Conservation (phyloP, 176 grass and related monocot genomes). For the Eragrostis nindensis region DNA sequence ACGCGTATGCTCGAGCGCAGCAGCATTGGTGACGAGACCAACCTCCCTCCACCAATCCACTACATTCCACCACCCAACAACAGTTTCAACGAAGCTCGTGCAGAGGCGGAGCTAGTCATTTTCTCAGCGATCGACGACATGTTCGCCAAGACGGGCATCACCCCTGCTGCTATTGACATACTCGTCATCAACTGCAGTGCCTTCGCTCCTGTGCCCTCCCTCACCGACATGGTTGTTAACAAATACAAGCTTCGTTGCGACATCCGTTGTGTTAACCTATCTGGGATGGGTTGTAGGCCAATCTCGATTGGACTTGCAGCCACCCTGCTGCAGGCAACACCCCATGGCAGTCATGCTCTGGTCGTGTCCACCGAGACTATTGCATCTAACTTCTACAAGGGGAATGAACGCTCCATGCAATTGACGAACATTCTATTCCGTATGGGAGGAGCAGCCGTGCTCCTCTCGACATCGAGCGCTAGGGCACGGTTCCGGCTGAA, state of each 20-base stretch:
- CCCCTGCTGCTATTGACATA: slow-evolving; percentile 48
- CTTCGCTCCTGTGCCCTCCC: slow-evolving; percentile 55
- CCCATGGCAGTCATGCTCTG: slow-evolving; percentile 39
- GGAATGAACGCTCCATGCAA: slow-evolving; percentile 59
- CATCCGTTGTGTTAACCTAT: slow-evolving; percentile 54
- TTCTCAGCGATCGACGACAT: slow-evolving; percentile 53
- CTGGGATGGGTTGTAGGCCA: slow-evolving; percentile 65
- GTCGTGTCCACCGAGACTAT: slow-evolving; percentile 68
- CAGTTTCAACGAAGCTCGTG: slow-evolving; percentile 45
- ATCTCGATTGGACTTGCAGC: slow-evolving; percentile 50
- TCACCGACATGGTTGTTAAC: slow-evolving; percentile 68
- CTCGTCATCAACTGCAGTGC: slow-evolving; percentile 67
- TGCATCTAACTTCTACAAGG: slow-evolving; percentile 61
- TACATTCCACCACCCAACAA: slow-evolving; percentile 28
- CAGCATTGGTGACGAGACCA: slow-evolving; percentile 53
- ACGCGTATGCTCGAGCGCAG: slow-evolving; percentile 45
- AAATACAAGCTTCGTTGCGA: slow-evolving; percentile 56
- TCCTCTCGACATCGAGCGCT: slow-evolving; percentile 32
- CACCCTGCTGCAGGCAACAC: slow-evolving; percentile 50
- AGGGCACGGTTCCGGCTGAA: slow-evolving; percentile 49
- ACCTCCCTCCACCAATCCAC: slow-evolving; percentile 33
- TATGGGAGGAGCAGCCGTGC: slow-evolving; percentile 47
- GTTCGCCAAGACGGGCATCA: slow-evolving; percentile 39
- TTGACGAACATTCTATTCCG: slow-evolving; percentile 63
- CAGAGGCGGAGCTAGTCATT: slow-evolving; percentile 33